Percentiles rank a stretch among this genome's conserved stretches.
These are phyloP conservation scores for Porogramme epimiltina DNA, from an alignment of 1,284 basidiomycete species.

Conservation along the genomic window DNA sequence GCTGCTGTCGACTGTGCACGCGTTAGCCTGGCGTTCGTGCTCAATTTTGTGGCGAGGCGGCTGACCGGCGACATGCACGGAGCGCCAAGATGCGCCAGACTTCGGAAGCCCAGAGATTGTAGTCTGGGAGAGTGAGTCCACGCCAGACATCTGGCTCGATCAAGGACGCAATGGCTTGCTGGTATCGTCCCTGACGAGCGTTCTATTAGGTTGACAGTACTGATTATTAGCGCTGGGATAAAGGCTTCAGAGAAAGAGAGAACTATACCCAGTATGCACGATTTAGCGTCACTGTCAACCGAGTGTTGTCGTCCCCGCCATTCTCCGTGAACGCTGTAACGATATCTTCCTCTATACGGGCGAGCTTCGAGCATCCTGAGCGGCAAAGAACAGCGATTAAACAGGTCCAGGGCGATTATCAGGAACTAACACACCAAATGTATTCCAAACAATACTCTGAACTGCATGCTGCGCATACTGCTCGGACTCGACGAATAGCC, in stretches of 20 bases:
- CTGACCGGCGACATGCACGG: constrained; percentile 67
- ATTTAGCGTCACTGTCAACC: constrained; percentile 62
- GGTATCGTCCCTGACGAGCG: constrained; percentile 69
- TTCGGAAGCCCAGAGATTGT: constrained; percentile 67
- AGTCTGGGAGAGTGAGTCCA: constrained; percentile 62
- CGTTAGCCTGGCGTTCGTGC: not conserved
- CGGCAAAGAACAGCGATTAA: not conserved
- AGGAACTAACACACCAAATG: constrained; percentile 49
- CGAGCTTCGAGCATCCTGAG: constrained; percentile 67
- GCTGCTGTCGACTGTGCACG: constrained; percentile 56
- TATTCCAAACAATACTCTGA: constrained; percentile 71
- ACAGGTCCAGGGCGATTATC: not conserved
- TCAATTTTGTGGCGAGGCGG: too few relatives aligned
- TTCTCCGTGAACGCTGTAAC: constrained; percentile 65
- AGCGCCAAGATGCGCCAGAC: constrained; percentile 76
- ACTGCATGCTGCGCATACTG: constrained; percentile 74
- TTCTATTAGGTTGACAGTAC: constrained; percentile 42
- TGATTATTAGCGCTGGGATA: not conserved
- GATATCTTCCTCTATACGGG: constrained; percentile 67
- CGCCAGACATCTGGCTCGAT: constrained; percentile 72
- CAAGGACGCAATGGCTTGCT: constrained; percentile 60
- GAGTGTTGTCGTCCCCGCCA: constrained; percentile 60
- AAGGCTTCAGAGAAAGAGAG: not conserved
- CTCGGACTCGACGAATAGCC: constrained; percentile 52
- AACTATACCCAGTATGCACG: constrained; percentile 59